These are phyloP conservation scores for Sarcomyxa edulis DNA, from an alignment of 768 basidiomycete species.

Conservation along the genomic window DNA sequence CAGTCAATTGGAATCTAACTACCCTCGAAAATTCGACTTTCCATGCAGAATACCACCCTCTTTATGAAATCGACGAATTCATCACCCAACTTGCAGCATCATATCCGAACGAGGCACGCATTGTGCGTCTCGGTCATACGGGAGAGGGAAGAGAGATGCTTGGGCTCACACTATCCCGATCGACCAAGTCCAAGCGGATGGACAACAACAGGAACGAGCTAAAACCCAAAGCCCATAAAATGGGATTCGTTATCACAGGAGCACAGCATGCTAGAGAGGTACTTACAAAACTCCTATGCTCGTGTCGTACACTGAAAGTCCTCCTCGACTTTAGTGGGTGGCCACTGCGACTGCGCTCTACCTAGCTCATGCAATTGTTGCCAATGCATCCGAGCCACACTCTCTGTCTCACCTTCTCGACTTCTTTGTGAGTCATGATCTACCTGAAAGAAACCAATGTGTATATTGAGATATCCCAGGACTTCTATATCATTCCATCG, in stretches of 20 bases:
- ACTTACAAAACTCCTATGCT: conserved; percentile 12
- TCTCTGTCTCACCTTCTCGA: conserved; percentile 48
- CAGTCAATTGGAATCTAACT: conserved; percentile 26
- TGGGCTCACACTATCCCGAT: conserved; percentile 43
- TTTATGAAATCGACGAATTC: conserved; percentile 49
- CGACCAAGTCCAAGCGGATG: conserved; percentile 8
- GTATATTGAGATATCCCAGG: conserved; percentile 23
- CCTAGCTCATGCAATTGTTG: conserved; percentile 63
- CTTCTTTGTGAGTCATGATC: conserved; percentile 35
- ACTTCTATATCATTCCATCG: conserved; percentile 63
- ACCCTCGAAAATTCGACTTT: conserved; percentile 32
- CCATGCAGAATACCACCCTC: conserved; percentile 48
- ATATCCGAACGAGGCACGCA: conserved; percentile 39
- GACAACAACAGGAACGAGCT: conserved; percentile 8
- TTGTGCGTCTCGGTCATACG: conserved; percentile 51
- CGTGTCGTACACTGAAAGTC: background rate
- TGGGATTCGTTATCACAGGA: conserved; percentile 64
- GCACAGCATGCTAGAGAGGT: conserved; percentile 78
- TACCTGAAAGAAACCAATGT: background rate
- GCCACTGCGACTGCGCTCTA: conserved; percentile 72
- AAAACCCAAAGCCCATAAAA: conserved; percentile 23
- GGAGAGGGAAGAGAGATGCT: conserved; percentile 56
- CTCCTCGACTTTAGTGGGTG: conserved; percentile 66
- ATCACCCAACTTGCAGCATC: conserved; percentile 38
- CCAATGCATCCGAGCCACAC: conserved; percentile 37